phyloP scores from a whole-genome alignment of 129 eudicot genomes.

The Scalesia atractyloides region DNA sequence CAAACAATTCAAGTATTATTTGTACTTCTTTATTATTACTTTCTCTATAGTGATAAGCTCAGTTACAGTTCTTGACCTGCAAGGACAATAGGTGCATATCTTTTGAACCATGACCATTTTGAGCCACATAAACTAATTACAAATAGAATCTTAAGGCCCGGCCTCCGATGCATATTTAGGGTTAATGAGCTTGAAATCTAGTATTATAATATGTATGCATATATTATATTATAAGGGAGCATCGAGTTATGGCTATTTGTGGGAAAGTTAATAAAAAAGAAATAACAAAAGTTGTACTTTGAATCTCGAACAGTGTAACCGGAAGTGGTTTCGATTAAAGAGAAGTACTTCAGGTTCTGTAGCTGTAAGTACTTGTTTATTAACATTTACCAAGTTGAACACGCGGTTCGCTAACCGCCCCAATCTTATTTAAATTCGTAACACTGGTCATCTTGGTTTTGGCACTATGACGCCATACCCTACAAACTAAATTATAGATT shows the following conservation, averaged over 20 bases:
- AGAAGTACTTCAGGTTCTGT: slow-evolving; percentile 34
- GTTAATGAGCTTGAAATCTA: too few species aligned
- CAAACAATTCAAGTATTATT: too few species aligned
- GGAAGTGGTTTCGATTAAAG: slow-evolving; percentile 29
- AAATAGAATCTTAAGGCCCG: too few species aligned
- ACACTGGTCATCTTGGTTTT: neutral
- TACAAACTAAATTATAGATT: neutral
- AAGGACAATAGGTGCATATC: too few species aligned
- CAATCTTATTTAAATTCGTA: neutral
- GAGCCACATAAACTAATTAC: too few species aligned
- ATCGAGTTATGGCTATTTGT: slow-evolving; percentile 3
- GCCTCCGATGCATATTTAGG: too few species aligned
- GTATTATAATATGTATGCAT: too few species aligned
- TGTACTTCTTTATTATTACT: too few species aligned
- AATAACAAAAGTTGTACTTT: slow-evolving; percentile 36
- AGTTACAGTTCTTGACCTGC: too few species aligned
- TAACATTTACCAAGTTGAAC: slow-evolving; percentile 15
- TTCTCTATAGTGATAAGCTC: too few species aligned
- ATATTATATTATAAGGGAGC: neutral
- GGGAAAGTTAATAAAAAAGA: slow-evolving; percentile 14
- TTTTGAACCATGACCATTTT: too few species aligned
- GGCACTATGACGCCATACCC: neutral
- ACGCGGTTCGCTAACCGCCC: slow-evolving; percentile 17
- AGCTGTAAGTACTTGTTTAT: neutral
- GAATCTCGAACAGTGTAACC: slow-evolving; percentile 21